Percentiles rank a stretch among this genome's conserved stretches.
phyloP scores from a whole-genome alignment of 768 basidiomycete species.

The Myochromella boudieri region DNA sequence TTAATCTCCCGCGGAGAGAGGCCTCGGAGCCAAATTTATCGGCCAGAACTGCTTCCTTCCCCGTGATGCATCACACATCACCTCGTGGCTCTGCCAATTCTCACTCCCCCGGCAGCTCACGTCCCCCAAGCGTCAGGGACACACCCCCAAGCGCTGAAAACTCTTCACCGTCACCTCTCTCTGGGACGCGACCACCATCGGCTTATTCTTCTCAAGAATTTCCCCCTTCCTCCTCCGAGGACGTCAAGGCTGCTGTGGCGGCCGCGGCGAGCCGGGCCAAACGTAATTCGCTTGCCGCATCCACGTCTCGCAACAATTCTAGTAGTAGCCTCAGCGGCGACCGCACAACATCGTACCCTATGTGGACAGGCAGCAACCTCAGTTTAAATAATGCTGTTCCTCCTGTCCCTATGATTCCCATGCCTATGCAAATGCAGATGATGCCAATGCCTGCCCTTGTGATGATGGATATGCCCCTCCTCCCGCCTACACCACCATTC shows the following conservation, averaged over 20 bases:
- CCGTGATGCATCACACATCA: conserved; percentile 35
- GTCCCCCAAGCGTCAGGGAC: conserved; percentile 41
- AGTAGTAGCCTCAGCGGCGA: conserved; percentile 18
- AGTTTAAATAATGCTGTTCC: conserved; percentile 25
- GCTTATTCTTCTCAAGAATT: conserved; percentile 49
- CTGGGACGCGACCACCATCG: conserved; percentile 51
- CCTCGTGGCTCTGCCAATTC: conserved; percentile 12
- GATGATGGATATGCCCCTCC: conserved; percentile 62
- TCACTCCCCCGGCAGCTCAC: conserved; percentile 50
- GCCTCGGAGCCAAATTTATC: conserved; percentile 44
- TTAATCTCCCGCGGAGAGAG: conserved; percentile 39
- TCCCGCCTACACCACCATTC: conserved; percentile 75
- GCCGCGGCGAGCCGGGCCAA: conserved; percentile 32
- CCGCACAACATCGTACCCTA: conserved; percentile 33
- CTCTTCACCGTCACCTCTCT: conserved; percentile 24
- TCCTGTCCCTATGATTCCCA: conserved; percentile 29
- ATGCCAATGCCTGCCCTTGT: conserved; percentile 42
- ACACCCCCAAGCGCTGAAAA: conserved; percentile 30
- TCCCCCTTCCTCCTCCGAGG: conserved; percentile 56
- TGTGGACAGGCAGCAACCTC: conserved; percentile 39
- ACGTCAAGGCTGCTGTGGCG: conserved; percentile 40
- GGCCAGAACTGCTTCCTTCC: conserved; percentile 25
- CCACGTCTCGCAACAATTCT: conserved; percentile 30
- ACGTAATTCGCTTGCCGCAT: conserved; percentile 39
- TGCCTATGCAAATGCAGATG: conserved; percentile 25